Evolutionary conservation across 306 rosid genomes (phyloP).

Genomic region (Fagus crenata): DNA sequence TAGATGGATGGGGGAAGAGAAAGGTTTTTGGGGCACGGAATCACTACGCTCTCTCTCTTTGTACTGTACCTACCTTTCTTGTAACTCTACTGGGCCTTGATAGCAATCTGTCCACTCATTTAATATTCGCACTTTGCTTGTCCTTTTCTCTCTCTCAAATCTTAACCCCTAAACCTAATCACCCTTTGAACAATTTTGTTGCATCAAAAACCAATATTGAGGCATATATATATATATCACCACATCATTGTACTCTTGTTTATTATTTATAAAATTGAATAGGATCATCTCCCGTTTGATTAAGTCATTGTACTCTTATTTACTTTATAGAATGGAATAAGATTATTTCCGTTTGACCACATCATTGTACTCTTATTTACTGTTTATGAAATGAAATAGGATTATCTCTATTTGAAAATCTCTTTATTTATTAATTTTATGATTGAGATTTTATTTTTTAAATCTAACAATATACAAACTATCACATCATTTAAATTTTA

Average conservation of each 20-base stretch:
- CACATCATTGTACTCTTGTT: background rate
- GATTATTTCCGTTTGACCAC: too few species aligned
- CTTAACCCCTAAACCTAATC: background rate
- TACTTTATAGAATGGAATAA: too few species aligned
- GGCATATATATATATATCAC: background rate
- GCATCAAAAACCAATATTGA: background rate
- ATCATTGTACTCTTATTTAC: too few species aligned
- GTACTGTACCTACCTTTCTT: slow-evolving; percentile 19
- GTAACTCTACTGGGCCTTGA: slow-evolving; percentile 35
- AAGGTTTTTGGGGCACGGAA: slow-evolving; percentile 49
- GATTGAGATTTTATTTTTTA: too few species aligned
- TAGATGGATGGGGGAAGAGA: slow-evolving; percentile 22
- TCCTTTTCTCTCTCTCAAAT: slow-evolving; percentile 26
- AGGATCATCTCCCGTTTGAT: too few species aligned
- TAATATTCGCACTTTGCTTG: slow-evolving; percentile 56
- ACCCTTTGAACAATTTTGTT: background rate
- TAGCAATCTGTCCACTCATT: slow-evolving; percentile 61
- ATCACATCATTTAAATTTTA: too few species aligned
- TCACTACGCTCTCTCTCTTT: slow-evolving; percentile 26
- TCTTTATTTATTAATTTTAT: too few species aligned
- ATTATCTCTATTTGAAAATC: too few species aligned
- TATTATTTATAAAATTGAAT: too few species aligned
- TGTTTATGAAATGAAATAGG: too few species aligned
- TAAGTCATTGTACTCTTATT: too few species aligned
- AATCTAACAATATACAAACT: too few species aligned